Conservation (phyloP, 2,329 filamentous ascomycete species). For the Scopulariopsis brevicaulis region DNA sequence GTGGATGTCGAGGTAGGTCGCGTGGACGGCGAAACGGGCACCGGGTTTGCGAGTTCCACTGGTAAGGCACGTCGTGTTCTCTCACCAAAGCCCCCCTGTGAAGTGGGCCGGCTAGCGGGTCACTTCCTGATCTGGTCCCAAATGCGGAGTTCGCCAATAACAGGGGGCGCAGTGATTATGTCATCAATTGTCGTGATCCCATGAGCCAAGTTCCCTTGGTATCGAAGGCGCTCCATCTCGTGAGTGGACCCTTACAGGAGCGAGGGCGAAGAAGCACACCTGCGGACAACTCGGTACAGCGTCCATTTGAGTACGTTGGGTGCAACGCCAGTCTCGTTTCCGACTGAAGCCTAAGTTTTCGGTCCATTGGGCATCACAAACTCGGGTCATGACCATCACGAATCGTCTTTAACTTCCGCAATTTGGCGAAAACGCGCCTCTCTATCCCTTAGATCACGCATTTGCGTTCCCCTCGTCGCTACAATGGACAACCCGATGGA, state of each 20-base stretch:
- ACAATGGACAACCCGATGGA: conserved; percentile 29
- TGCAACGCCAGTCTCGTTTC: too few species aligned
- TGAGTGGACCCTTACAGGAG: too few species aligned
- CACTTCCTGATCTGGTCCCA: not conserved
- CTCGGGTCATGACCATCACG: too few species aligned
- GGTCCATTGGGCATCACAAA: too few species aligned
- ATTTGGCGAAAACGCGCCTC: not conserved
- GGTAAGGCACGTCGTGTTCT: not conserved
- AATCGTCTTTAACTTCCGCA: not conserved
- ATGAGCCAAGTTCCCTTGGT: too few species aligned
- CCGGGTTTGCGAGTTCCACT: not conserved
- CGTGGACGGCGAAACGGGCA: not conserved
- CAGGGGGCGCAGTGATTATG: not conserved
- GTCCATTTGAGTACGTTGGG: too few species aligned
- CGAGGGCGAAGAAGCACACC: too few species aligned
- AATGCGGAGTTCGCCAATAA: not conserved
- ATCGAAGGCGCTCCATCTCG: too few species aligned
- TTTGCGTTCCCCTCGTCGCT: not conserved
- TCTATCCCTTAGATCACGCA: not conserved
- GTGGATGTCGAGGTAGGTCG: not conserved
- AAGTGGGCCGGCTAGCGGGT: not conserved
- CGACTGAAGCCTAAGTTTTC: too few species aligned
- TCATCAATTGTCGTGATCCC: too few species aligned
- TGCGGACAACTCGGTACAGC: too few species aligned
- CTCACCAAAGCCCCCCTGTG: not conserved